Percentiles rank a stretch among this genome's conserved stretches.
Evolutionary conservation across 2,329 filamentous ascomycete species (phyloP).

Genomic region (Bipolaris oryzae): DNA sequence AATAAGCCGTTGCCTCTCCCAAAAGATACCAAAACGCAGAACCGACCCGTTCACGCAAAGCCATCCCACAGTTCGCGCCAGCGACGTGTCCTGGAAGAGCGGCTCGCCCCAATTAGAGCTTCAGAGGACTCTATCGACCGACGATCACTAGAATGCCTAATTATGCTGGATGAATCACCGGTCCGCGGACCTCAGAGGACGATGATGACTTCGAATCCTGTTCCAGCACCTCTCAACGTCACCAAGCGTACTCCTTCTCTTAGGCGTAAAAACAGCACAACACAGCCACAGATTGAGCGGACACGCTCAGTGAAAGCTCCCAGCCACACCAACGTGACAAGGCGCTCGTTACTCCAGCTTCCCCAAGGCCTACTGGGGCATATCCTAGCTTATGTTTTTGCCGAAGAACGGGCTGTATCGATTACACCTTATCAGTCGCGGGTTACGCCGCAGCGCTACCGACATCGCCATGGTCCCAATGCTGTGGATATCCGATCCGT

Average conservation of each 20-base stretch:
- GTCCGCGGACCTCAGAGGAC: background rate
- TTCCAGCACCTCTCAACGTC: constrained; percentile 13
- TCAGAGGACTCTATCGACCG: constrained; percentile 1
- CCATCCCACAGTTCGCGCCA: background rate
- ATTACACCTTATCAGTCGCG: constrained; percentile 13
- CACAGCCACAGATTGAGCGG: background rate
- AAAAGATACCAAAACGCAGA: background rate
- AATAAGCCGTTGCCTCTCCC: constrained; percentile 14
- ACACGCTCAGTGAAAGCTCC: background rate
- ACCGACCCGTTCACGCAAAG: background rate
- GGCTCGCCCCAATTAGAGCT: background rate
- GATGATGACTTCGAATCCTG: background rate
- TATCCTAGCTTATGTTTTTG: constrained; percentile 27
- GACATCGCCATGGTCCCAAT: constrained; percentile 24
- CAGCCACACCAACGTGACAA: background rate
- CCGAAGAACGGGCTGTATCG: constrained; percentile 23
- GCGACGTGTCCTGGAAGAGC: background rate
- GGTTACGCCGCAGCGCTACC: constrained; percentile 23
- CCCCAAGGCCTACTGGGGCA: constrained; percentile 27
- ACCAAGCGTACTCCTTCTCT: constrained; percentile 19
- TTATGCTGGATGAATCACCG: constrained; percentile 7
- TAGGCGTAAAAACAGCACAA: background rate
- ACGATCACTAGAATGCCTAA: constrained; percentile 4
- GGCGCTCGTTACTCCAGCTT: constrained; percentile 15
- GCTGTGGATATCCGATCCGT: constrained; percentile 30